Conservation (phyloP, 2,329 filamentous ascomycete species). For the Epichloe coenophiala region DNA sequence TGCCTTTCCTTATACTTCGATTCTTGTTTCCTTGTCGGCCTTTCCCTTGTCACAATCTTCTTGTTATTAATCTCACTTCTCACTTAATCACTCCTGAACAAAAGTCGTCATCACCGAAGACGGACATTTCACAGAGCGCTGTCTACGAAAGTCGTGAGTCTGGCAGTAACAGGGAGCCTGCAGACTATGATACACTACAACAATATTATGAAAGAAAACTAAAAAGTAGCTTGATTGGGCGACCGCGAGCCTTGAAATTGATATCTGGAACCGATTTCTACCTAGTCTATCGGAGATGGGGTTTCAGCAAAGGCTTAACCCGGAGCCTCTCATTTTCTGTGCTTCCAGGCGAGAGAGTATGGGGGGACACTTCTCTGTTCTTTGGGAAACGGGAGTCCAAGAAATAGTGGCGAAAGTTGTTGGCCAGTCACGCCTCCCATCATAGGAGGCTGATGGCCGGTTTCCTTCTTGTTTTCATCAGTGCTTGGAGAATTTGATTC, state of each 20-base stretch:
- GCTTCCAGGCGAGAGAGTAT: background rate
- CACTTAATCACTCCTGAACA: slow-evolving; percentile 23
- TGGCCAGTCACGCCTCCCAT: background rate
- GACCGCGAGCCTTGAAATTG: background rate
- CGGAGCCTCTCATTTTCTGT: background rate
- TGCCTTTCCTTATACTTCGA: slow-evolving; percentile 37
- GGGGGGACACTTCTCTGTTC: background rate
- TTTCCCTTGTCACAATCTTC: slow-evolving; percentile 15
- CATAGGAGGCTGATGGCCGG: background rate
- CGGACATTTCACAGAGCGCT: slow-evolving; percentile 17
- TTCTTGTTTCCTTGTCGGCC: slow-evolving; percentile 25
- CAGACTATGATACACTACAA: slow-evolving; percentile 16
- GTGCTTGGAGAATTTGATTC: background rate
- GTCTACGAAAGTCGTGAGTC: slow-evolving; percentile 22
- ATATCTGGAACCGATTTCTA: background rate
- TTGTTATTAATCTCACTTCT: slow-evolving; percentile 25
- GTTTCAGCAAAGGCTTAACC: background rate
- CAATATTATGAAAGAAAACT: slow-evolving; percentile 5
- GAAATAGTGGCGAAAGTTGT: background rate
- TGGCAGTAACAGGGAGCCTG: slow-evolving; percentile 11
- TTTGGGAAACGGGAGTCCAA: background rate
- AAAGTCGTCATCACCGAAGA: slow-evolving; percentile 18
- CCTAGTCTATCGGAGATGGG: slow-evolving; percentile 1
- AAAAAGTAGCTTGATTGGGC: slow-evolving; percentile 4
- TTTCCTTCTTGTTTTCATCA: slow-evolving; percentile 9